These are phyloP conservation scores for Aspergillus udagawae DNA, from an alignment of 2,329 filamentous ascomycete species.

Conservation along the genomic window DNA sequence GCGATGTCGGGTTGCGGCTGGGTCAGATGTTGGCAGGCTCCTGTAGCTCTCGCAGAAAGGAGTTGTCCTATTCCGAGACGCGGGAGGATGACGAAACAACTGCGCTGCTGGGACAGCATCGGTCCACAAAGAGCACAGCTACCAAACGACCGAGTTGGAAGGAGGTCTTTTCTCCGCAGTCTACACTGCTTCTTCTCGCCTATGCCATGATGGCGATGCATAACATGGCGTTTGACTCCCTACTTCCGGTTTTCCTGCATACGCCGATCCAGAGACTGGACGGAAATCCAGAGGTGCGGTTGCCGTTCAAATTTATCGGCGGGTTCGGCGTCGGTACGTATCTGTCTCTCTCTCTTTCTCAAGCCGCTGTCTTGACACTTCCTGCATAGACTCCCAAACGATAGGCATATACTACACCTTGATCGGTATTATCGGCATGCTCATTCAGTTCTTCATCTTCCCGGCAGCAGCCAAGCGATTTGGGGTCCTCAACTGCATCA, in stretches of 20 bases:
- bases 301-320: constrained; percentile 77
- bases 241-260: constrained; percentile 85
- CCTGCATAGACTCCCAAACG: constrained; percentile 56
- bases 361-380: background rate
- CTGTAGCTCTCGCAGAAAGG: constrained; percentile 26
- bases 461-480: constrained; percentile 68
- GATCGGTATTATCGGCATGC: constrained; percentile 73
- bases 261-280: constrained; percentile 57
- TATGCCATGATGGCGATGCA: constrained; percentile 82
- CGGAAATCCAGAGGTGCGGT: constrained; percentile 53
- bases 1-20: constrained; percentile 71
- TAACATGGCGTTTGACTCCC: constrained; percentile 78
- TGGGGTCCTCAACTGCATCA: constrained; percentile 71
- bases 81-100: constrained; percentile 27
- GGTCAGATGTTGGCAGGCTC: constrained; percentile 60
- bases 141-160: constrained; percentile 42
- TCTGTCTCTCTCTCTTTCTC: background rate
- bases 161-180: constrained; percentile 71
- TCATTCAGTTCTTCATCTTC: constrained; percentile 84
- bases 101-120: constrained; percentile 26
- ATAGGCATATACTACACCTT: constrained; percentile 85
- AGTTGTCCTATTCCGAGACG: constrained; percentile 9
- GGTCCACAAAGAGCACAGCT: constrained; percentile 11
- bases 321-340: constrained; percentile 65
- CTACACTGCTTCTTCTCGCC: constrained; percentile 67